Base-by-base conservation (phyloP, 257 asterid genomes). In the Prunella vulgaris region DNA sequence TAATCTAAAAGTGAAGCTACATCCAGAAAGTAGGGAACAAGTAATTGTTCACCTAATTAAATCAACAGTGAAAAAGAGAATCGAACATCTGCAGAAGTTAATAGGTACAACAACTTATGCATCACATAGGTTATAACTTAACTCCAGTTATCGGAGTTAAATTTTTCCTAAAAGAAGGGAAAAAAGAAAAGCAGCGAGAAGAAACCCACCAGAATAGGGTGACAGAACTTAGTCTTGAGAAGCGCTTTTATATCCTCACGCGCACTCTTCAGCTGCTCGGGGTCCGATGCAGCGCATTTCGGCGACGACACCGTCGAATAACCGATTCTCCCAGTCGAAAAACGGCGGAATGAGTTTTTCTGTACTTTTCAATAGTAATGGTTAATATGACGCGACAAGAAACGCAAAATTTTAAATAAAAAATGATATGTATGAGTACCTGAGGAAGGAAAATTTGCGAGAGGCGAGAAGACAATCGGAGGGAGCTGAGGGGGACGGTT, bases 221-320 rank as follows among this genome's bases (percentile, higher is more conserved):
- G 97, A 74, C 89, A 87, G 79, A 78, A 93, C 38, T 66, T 83
- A 32, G 87, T 71, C 74, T 76, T 81, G 65, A 93, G 90, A 14
- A 93, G 87, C 78, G 84, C 87, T 61, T 85, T 87, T 2, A 93
- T 85, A 69, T 93, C 99, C 78, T 93, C 93, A 66, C 95, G 84
- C 27, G 99, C 99, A 76, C 86, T 80, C 81, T 87, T 89, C 85
- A 93, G 73, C 83, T 93, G 96, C 74, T 82, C 90, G 25, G 89
- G 85, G 74, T 80, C 81, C 53, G 99, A 88, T 0, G 85, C 94
- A 2, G 84, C 74, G 89, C 92, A 85, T 82, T 84, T 90, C 73
- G 96, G 89, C 76, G 90, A 74, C 68, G 87, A 68, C 56, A 61
- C 75, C 12, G 96, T 76, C 32, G 88, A 79, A 71, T 82, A 88